Conservation (phyloP, 257 asterid species). For the Solanum phureja region DNA sequence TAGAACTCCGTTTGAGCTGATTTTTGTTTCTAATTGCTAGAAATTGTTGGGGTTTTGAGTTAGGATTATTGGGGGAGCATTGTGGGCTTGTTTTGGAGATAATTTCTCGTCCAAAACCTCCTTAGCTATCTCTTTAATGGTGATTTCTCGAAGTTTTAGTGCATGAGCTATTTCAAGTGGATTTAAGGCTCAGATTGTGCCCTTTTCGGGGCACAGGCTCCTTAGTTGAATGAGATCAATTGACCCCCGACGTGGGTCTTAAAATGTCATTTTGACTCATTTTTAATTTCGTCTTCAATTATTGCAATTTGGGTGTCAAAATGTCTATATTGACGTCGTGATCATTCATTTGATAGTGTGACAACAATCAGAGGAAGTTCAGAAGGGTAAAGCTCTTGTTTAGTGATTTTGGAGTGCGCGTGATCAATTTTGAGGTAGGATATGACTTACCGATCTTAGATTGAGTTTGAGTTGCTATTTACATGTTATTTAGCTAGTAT, state of each 20-base stretch:
- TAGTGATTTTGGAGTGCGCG: not conserved
- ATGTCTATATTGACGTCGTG: not conserved
- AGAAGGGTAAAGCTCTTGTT: not conserved
- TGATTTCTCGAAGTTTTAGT: not conserved
- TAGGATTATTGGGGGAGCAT: not conserved
- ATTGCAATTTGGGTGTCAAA: not conserved
- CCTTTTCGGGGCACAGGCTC: not conserved
- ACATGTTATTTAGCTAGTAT: not conserved
- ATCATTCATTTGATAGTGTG: not conserved
- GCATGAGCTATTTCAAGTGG: not conserved
- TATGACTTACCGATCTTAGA: not conserved
- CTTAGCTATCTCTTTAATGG: not conserved
- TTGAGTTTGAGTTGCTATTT: not conserved
- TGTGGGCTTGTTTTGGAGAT: not conserved
- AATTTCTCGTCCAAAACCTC: not conserved
- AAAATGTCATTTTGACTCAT: not conserved
- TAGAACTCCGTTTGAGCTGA: not conserved
- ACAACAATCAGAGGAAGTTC: not conserved
- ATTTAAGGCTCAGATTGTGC: not conserved
- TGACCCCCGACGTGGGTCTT: not conserved
- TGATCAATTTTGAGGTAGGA: not conserved
- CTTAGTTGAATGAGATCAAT: not conserved
- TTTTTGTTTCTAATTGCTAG: not conserved
- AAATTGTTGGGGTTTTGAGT: not conserved
- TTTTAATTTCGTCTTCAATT: not conserved